These are phyloP conservation scores for Eucalyptus tenuipes DNA, from an alignment of 345 rosid genomes.

Conservation along the genomic window DNA sequence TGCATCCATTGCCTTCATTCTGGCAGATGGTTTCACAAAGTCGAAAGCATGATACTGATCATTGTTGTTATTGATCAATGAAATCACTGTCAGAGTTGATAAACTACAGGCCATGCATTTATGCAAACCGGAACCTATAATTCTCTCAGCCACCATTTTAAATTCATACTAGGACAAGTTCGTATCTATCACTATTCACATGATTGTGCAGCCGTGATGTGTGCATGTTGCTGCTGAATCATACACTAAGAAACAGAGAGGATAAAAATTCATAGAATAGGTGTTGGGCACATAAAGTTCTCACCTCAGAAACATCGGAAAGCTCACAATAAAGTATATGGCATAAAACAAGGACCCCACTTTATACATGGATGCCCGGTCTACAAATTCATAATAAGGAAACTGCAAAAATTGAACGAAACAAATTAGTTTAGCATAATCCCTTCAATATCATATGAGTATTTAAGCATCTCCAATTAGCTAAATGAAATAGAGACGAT, in stretches of 20 bases:
- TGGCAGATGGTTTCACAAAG: background rate
- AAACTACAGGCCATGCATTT: background rate
- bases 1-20: background rate
- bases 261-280: background rate
- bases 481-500: background rate
- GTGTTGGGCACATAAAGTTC: background rate
- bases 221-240: background rate
- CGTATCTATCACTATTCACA: background rate
- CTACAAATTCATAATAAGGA: slow-evolving; percentile 92
- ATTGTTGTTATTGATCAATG: background rate
- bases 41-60: background rate
- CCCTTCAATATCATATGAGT: background rate
- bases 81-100: background rate
- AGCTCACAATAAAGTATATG: slow-evolving; percentile 90
- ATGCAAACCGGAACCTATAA: background rate
- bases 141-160: background rate
- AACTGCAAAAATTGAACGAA: slow-evolving; percentile 43
- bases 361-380: slow-evolving; percentile 89
- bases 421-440: background rate
- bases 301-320: slow-evolving; percentile 98
- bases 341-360: slow-evolving; percentile 97
- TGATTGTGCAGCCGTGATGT: background rate
- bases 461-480: background rate
- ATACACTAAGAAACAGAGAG: background rate
- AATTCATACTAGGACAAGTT: background rate